phyloP scores from a whole-genome alignment of 2,329 filamentous ascomycete species.

The Myriosclerotinia scirpicola region DNA sequence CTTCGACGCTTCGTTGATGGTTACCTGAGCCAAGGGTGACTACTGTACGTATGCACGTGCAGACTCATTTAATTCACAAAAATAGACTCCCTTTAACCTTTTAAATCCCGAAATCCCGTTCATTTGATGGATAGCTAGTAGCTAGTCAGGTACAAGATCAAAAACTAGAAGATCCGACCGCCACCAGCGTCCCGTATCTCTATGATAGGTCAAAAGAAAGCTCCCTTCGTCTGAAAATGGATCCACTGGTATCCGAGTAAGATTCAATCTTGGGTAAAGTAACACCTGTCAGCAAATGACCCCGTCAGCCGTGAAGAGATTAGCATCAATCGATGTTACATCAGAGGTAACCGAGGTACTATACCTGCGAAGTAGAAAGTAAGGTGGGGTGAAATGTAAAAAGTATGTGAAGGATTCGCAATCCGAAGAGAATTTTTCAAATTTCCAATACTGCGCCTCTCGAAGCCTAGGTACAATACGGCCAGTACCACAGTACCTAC shows the following conservation, averaged over 20 bases:
- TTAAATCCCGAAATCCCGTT: neutral
- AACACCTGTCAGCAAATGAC: slow-evolving; percentile 3
- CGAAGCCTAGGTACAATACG: neutral
- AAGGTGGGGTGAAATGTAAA: neutral
- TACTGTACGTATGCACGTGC: slow-evolving; percentile 1
- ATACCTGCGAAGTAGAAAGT: neutral
- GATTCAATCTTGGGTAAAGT: neutral
- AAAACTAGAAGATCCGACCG: neutral
- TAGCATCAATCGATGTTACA: neutral
- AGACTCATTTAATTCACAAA: neutral
- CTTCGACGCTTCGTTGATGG: neutral
- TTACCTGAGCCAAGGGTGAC: neutral
- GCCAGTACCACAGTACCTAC: too few species aligned
- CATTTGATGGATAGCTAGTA: neutral
- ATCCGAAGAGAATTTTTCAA: neutral
- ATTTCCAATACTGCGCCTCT: neutral
- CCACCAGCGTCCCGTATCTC: neutral
- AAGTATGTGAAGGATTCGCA: neutral
- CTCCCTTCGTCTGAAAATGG: neutral
- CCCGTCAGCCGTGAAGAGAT: neutral
- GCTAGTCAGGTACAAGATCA: slow-evolving; percentile 13
- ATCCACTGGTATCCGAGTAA: neutral
- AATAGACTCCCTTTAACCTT: neutral
- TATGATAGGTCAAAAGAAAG: neutral
- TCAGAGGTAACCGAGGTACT: slow-evolving; percentile 7